These are phyloP conservation scores for Paramecium pentaurelia DNA, from an alignment of 73 alveolate species.

Conservation along the genomic window DNA sequence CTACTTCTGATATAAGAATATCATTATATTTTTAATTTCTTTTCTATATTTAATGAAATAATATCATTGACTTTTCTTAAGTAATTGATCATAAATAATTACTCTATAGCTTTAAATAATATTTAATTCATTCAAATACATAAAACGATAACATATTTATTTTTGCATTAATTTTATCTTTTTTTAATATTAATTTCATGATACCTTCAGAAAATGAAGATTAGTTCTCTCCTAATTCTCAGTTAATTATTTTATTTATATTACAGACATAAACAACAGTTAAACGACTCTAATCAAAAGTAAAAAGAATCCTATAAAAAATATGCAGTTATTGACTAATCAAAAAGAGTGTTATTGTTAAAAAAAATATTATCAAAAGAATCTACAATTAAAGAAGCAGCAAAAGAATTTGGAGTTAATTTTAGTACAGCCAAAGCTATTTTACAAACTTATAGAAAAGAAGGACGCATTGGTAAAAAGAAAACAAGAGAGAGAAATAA, in stretches of 20 bases:
- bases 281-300: not conserved
- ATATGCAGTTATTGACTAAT: constrained; percentile 36
- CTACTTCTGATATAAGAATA: not conserved
- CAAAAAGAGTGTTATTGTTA: not conserved
- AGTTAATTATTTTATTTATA: not conserved
- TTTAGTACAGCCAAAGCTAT: constrained; percentile 61
- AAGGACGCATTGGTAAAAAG: constrained; percentile 61
- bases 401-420: constrained; percentile 56
- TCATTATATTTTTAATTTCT: not conserved
- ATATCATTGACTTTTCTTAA: not conserved
- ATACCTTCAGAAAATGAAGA: constrained; percentile 8
- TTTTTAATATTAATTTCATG: not conserved
- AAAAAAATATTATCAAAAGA: constrained; percentile 23
- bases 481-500: constrained; percentile 55
- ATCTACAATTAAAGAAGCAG: constrained; percentile 60
- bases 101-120: not conserved
- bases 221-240: constrained; percentile 14
- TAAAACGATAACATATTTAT: not conserved
- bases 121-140: not conserved
- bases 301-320: not conserved
- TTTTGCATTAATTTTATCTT: not conserved
- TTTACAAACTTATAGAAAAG: constrained; percentile 54
- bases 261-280: not conserved
- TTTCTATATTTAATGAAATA: not conserved
- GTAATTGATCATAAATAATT: not conserved